phyloP scores from a whole-genome alignment of 352 stramenopile genomes.

The Pythium pectinolyticum region DNA sequence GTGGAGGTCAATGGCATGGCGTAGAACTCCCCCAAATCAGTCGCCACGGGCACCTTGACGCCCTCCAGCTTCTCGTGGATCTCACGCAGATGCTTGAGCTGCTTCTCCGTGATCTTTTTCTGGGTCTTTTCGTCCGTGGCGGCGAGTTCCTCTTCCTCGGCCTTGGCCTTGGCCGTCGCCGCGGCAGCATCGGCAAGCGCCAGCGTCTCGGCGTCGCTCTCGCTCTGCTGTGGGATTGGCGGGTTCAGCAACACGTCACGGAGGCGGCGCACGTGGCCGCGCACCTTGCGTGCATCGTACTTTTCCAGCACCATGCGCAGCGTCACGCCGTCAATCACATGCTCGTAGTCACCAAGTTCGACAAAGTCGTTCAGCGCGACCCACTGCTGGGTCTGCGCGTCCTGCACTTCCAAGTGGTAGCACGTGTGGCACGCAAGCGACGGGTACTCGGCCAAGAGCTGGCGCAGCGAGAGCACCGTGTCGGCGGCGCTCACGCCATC shows the following conservation, averaged over 20 bases:
- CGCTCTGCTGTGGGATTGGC: slow-evolving; percentile 61
- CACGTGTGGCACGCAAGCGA: slow-evolving; percentile 83
- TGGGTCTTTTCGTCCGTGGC: slow-evolving; percentile 33
- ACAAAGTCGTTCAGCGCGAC: slow-evolving; percentile 82
- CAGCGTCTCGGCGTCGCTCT: slow-evolving; percentile 13
- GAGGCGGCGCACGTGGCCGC: slow-evolving; percentile 79
- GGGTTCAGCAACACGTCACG: slow-evolving; percentile 82
- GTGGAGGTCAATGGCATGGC: slow-evolving; percentile 25
- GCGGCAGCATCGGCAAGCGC: slow-evolving; percentile 14
- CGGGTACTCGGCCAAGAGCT: slow-evolving; percentile 84
- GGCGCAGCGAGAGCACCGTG: slow-evolving; percentile 79
- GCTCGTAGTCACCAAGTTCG: slow-evolving; percentile 82
- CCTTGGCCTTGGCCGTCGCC: slow-evolving; percentile 12
- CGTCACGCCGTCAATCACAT: slow-evolving; percentile 56
- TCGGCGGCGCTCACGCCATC: slow-evolving; percentile 73
- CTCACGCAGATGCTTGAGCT: slow-evolving; percentile 74
- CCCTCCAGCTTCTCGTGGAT: slow-evolving; percentile 84
- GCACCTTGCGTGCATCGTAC: slow-evolving; percentile 85
- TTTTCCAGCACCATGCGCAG: slow-evolving; percentile 86
- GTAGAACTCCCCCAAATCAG: slow-evolving; percentile 75
- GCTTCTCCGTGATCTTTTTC: slow-evolving; percentile 78
- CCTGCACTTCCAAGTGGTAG: slow-evolving; percentile 75
- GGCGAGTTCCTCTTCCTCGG: slow-evolving; percentile 17
- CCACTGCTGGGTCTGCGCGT: slow-evolving; percentile 27
- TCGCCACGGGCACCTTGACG: slow-evolving; percentile 63